These are phyloP conservation scores for Phytophthora hibernalis DNA, from an alignment of 352 stramenopile genomes.

Conservation along the genomic window DNA sequence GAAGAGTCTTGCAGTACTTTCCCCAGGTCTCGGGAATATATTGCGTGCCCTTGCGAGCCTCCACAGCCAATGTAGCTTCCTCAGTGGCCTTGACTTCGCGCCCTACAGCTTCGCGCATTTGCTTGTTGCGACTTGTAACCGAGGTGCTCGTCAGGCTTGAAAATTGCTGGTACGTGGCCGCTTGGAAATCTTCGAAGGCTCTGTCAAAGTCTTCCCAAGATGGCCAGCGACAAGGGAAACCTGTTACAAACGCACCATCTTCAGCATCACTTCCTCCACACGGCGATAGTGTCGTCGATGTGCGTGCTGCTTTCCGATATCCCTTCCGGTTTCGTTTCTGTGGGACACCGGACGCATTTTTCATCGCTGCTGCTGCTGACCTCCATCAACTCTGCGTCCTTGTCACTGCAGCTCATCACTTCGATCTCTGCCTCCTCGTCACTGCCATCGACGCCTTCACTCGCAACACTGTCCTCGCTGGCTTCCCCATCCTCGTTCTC, in stretches of 20 bases:
- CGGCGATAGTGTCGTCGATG: not conserved
- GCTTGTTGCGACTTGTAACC: not conserved
- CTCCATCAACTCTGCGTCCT: not conserved
- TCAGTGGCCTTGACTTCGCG: not conserved
- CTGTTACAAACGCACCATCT: not conserved
- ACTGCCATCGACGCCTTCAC: no score
- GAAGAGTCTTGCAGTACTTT: not conserved
- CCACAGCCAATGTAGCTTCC: not conserved
- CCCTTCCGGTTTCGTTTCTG: constrained; percentile 3
- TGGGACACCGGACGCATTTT: not conserved
- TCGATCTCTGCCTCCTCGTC: no score
- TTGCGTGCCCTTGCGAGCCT: not conserved
- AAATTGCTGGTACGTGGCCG: no score
- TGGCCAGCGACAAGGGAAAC: not conserved
- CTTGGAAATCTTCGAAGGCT: no score
- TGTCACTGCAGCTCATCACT: no score
- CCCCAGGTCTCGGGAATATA: not conserved
- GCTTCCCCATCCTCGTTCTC: no score
- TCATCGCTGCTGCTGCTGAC: not conserved
- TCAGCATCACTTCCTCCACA: not conserved
- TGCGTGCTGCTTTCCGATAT: not conserved
- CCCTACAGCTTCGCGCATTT: not conserved
- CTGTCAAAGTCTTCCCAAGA: not conserved
- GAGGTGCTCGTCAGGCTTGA: no score
- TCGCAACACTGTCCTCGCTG: no score